phyloP scores from a whole-genome alignment of 805 yeast species.

The Kodamaea sagamina region DNA sequence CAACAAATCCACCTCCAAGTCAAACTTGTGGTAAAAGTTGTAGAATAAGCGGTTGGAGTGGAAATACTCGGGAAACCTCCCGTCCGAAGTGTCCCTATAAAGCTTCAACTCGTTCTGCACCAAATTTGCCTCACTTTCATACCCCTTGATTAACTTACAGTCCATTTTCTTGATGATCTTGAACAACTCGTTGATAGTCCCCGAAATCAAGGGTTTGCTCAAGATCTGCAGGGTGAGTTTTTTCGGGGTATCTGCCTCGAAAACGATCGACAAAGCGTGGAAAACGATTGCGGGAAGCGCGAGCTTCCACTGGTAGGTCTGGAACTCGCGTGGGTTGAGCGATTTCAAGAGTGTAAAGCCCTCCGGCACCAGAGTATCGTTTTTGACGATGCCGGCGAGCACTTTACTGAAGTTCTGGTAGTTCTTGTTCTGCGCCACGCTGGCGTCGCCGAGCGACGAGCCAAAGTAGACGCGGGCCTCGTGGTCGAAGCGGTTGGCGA shows the following conservation, averaged over 20 bases:
- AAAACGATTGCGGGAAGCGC: conserved; percentile 78
- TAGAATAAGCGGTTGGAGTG: conserved; percentile 64
- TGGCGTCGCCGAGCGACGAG: conserved; percentile 18
- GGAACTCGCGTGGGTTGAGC: conserved; percentile 55
- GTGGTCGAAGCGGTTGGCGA: conserved; percentile 34
- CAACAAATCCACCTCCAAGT: conserved; percentile 70
- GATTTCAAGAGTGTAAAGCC: conserved; percentile 51
- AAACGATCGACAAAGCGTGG: conserved; percentile 71
- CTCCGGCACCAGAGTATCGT: conserved; percentile 26
- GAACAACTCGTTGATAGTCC: conserved; percentile 72
- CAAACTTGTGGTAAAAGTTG: conserved; percentile 54
- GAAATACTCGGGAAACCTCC: conserved; percentile 28
- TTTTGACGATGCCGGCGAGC: conserved; percentile 27
- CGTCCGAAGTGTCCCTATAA: conserved; percentile 17
- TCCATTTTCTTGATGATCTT: conserved; percentile 78
- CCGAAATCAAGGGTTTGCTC: conserved; percentile 83
- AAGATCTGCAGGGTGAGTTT: conserved; percentile 64
- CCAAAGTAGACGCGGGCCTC: conserved; percentile 51
- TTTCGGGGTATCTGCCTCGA: conserved; percentile 68
- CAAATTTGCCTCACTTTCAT: conserved; percentile 64
- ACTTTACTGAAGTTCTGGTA: conserved; percentile 30
- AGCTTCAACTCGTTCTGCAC: conserved; percentile 50
- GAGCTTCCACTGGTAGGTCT: conserved; percentile 80
- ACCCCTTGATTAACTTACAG: conserved; percentile 67
- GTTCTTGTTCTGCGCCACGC: conserved; percentile 16